These are phyloP conservation scores for Cytospora mali DNA, from an alignment of 2,329 filamentous ascomycete genomes.

Conservation along the genomic window DNA sequence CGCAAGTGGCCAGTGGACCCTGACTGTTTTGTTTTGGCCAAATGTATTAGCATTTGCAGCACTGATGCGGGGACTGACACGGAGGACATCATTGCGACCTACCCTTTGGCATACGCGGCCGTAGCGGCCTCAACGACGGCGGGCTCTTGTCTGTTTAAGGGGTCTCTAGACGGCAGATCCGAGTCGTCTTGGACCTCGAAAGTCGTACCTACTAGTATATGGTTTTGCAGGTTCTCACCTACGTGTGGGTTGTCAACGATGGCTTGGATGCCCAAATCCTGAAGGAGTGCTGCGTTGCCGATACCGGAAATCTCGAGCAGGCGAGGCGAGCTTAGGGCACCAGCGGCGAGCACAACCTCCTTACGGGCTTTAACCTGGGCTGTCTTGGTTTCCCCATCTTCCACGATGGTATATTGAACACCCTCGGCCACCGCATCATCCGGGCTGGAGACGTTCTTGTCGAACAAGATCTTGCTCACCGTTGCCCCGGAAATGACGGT, in stretches of 20 bases:
- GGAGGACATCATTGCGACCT: background rate
- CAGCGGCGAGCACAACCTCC: constrained; percentile 38
- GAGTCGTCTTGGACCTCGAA: constrained; percentile 36
- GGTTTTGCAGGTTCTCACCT: constrained; percentile 44
- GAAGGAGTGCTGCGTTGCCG: constrained; percentile 40
- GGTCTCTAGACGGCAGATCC: background rate
- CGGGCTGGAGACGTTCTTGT: background rate
- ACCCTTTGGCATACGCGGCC: background rate
- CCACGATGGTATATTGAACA: constrained; percentile 9
- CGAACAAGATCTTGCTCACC: constrained; percentile 32
- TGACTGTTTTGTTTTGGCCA: background rate
- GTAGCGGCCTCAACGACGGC: constrained; percentile 1
- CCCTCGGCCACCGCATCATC: constrained; percentile 15
- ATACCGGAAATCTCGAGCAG: constrained; percentile 30
- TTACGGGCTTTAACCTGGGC: constrained; percentile 17
- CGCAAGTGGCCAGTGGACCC: background rate
- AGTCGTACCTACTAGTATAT: constrained; percentile 27
- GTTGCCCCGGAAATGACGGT: constrained; percentile 29
- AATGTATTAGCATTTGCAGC: background rate
- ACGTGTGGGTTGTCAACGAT: constrained; percentile 41
- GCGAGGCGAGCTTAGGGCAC: constrained; percentile 34
- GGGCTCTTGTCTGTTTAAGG: background rate
- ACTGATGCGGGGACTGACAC: background rate
- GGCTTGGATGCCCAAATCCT: constrained; percentile 31
- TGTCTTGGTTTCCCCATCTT: constrained; percentile 26